Base-by-base conservation (phyloP, 116 monocot species). In the Iris pallida region DNA sequence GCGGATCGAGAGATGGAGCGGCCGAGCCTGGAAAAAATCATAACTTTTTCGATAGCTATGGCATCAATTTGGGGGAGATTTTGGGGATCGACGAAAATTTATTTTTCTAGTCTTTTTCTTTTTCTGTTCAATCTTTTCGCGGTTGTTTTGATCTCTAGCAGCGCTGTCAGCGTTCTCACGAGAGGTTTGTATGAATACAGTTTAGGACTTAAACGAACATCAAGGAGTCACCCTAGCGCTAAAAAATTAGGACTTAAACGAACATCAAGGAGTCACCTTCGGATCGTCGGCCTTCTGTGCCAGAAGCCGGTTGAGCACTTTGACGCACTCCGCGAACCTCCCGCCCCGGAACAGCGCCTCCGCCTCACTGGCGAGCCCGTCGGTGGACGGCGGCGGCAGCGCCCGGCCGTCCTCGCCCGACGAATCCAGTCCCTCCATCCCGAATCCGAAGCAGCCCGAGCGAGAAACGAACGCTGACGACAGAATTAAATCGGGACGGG, bases 11-110 rank as follows among this genome's bases (percentile, higher is more conserved):
- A 66, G 73, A 86, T 42, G 10, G 76, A 72, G n/a, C 79, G 79
- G 30, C 61, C 79, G 70, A 82, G 62, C 55, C 57, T 73, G 19
- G 76, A 86, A 42, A 79, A 86, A 20, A 73, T 82, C 86, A 86
- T 86, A 5, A 12, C n/a, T 55, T n/a, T n/a, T 15, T 0, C 46
- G 30, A 30, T 0, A 3, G 30, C 3, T 30, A 30, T 30, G 30
- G 30, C 30, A 30, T 30, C 30, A 30, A 30, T 30, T 30, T 30
- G 30, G 30, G 30, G 30, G 30, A 3, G 3, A 30, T 30, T 30
- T 30, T 30, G 30, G 30, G 30, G 30, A 30, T 30, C 30, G 30
- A 1, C 30, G 30, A 30, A 30, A 30, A 30, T 30, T 3, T 30
- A 30, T 1, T 30, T 30, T 30, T 30, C 30, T 30, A 30, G 30